Percentiles rank a stretch among this genome's conserved stretches.
phyloP scores from a whole-genome alignment of 495 filamentous ascomycete species.

The Hypoxylon trugodes region DNA sequence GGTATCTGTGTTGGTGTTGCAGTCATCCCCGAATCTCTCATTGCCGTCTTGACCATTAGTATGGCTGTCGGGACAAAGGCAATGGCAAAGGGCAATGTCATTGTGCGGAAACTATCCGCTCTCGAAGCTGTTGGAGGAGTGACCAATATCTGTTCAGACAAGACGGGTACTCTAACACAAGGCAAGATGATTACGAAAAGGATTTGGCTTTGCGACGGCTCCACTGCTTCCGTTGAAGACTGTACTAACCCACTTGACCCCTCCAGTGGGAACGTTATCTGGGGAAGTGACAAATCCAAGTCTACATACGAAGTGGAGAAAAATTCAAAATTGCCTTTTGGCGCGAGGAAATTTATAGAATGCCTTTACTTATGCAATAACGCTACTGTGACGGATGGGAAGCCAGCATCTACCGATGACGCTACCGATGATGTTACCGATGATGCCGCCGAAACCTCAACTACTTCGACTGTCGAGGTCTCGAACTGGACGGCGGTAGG shows the following conservation, averaged over 20 bases:
- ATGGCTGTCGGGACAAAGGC: slow-evolving; percentile 77
- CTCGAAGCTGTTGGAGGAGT: slow-evolving; percentile 69
- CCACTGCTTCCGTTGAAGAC: slow-evolving; percentile 40
- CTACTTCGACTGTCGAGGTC: slow-evolving; percentile 39
- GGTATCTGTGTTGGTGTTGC: slow-evolving; percentile 71
- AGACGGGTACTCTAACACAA: slow-evolving; percentile 70
- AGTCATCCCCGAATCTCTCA: slow-evolving; percentile 79
- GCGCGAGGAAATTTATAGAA: slow-evolving; percentile 53
- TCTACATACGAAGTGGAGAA: slow-evolving; percentile 12
- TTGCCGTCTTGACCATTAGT: slow-evolving; percentile 79
- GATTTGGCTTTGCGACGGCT: slow-evolving; percentile 54
- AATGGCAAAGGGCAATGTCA: slow-evolving; percentile 74
- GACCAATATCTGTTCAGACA: slow-evolving; percentile 69
- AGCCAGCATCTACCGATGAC: slow-evolving; percentile 62
- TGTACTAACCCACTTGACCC: slow-evolving; percentile 63
- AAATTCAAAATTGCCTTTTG: slow-evolving; percentile 12
- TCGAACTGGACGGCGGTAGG: slow-evolving; percentile 59
- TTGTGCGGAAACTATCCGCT: slow-evolving; percentile 71
- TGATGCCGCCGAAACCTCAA: slow-evolving; percentile 43
- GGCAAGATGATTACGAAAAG: slow-evolving; percentile 66
- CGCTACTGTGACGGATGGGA: slow-evolving; percentile 65
- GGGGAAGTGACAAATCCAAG: slow-evolving; percentile 37
- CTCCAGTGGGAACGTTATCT: slow-evolving; percentile 46
- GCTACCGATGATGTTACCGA: no score
- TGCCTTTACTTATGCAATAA: slow-evolving; percentile 74